A percentile compares a stretch with the other conserved stretches of the same genome.
phyloP scores from a whole-genome alignment of 805 yeast genomes.

The Ogataea haglerorum region DNA sequence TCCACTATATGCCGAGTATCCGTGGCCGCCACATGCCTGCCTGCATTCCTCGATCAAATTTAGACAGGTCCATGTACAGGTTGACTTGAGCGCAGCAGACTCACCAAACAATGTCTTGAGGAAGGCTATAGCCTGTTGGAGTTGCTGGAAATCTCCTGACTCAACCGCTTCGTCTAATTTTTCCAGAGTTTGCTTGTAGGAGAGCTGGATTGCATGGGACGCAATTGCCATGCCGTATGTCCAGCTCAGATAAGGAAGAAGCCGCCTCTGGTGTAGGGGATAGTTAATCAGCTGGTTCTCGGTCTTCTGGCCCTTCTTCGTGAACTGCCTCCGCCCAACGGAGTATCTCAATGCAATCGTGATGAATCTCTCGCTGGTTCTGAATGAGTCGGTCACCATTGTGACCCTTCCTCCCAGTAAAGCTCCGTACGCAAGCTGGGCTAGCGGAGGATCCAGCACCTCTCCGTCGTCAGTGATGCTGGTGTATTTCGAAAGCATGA shows the following conservation, averaged over 20 bases:
- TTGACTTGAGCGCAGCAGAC: slow-evolving; percentile 85
- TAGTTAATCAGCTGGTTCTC: slow-evolving; percentile 81
- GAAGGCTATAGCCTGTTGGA: slow-evolving; percentile 48
- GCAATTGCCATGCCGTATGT: slow-evolving; percentile 74
- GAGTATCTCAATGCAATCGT: slow-evolving; percentile 89
- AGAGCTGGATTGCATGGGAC: slow-evolving; percentile 55
- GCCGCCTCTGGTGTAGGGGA: slow-evolving; percentile 83
- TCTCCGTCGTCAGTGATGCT: slow-evolving; percentile 65
- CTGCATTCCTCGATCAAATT: slow-evolving; percentile 82
- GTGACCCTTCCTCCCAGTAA: slow-evolving; percentile 83
- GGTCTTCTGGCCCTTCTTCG: slow-evolving; percentile 38
- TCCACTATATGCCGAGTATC: slow-evolving; percentile 89
- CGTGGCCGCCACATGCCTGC: slow-evolving; percentile 96
- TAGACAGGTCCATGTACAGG: slow-evolving; percentile 83
- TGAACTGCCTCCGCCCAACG: slow-evolving; percentile 83
- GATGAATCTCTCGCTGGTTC: slow-evolving; percentile 72
- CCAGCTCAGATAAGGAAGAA: slow-evolving; percentile 80
- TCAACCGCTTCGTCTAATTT: slow-evolving; percentile 53
- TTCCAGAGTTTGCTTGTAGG: slow-evolving; percentile 47
- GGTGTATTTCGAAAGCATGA: slow-evolving; percentile 78
- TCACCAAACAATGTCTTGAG: slow-evolving; percentile 78
- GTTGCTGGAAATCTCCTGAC: slow-evolving; percentile 44
- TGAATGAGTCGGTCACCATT: slow-evolving; percentile 83
- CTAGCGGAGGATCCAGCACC: slow-evolving; percentile 77
- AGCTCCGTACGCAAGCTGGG: slow-evolving; percentile 86